Base-by-base conservation (phyloP, 2,329 filamentous ascomycete species). In the Cercospora sesami region DNA sequence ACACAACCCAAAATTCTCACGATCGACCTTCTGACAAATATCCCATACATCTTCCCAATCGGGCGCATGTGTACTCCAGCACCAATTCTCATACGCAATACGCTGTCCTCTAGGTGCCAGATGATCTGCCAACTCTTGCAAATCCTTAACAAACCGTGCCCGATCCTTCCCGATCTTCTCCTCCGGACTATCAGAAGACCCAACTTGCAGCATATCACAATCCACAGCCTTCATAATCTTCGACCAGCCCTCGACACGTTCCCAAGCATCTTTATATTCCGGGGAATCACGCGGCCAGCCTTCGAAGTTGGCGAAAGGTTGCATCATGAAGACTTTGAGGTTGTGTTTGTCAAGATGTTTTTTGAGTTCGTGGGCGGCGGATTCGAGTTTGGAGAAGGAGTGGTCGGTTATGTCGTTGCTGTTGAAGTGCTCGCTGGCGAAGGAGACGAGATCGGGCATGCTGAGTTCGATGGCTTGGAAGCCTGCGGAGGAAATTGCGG, bases 21-120 rank as follows among this genome's bases (percentile, higher is more conserved):
- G 79, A 71, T 91, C 80, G 2, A 89, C 89, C 55, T 82, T 82
- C 69, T 85, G 75, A 4, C 92, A 89, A 12, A 93, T 89, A 2
- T 86, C 80, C 89, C 90, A 93, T 0, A 89, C 88, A 60, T 89
- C 84, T 70, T 85, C 86, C 91, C 91, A 94, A 0, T 80, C 83
- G 0, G 89, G 86, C 0, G 90, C 89, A 60, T 88, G 86, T 0
- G 90, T 91, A 0, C 88, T 88, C 91, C 91, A 94, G 79, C 90
- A 92, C 90, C 90, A 93, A 75, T 93, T 93, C 79, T 94, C 91
- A 72, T 93, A 94, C 0, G 90, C 90, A 18, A 94, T 80, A 6
- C 86, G 83, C 75, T 88, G 86, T 0, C 83, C 83, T 58, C 86
- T 83, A 23, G 82, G 76, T 0, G 84, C 85, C 1, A 91, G 82